Base-by-base conservation (phyloP, 768 basidiomycete genomes). In the Cantharellus cinnabarinus region DNA sequence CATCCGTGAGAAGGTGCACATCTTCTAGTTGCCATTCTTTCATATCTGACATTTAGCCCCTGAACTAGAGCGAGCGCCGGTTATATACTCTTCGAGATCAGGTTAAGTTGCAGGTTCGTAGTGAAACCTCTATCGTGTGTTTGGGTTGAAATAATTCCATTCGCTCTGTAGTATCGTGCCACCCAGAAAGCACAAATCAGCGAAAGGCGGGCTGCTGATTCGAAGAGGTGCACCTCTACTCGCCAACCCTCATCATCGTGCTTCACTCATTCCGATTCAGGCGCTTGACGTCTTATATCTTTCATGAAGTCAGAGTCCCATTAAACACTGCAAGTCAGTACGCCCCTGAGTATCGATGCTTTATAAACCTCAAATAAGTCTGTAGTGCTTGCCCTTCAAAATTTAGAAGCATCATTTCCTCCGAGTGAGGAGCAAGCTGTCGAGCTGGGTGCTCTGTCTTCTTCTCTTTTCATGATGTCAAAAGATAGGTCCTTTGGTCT, bases 1-100 rank as follows among this genome's bases (percentile, higher is more conserved):
- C 41, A 41, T 57, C 5, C 7, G 56, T 40, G 15, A 38, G 5
- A 3, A n/a, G n/a, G 15, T 15, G 42, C 14, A 44, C 15, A 4
- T 61, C 1, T 15, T 20, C 3, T 4, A 61, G 39, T 29, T 93
- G 61, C 77, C 90, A n/a, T 88, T 83, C 66, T 77, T 68, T 2
- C 68, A 67, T 53, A 48, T 61, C 20, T 39, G 48, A 29, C 60
- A 35, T 50, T 62, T 5, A 44, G 44, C 15, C 4, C 2, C 38
- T 35, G 10, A 7, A 7, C 68, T 76, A 71, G 50, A 79, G 77
- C 63, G 81, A 85, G 64, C 73, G 85, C 41, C 75, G 82, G 39
- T 71, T 85, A 52, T 83, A 80, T 68, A 78, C 77, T 5, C 71
- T 84, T 59, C 77, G 85, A 20, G 79, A 81, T 65, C 83, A 86